Evolutionary conservation across 2,329 filamentous ascomycete genomes (phyloP), one percentile per base, ranked within the genome.

Genomic region (Claviceps purpurea): DNA sequence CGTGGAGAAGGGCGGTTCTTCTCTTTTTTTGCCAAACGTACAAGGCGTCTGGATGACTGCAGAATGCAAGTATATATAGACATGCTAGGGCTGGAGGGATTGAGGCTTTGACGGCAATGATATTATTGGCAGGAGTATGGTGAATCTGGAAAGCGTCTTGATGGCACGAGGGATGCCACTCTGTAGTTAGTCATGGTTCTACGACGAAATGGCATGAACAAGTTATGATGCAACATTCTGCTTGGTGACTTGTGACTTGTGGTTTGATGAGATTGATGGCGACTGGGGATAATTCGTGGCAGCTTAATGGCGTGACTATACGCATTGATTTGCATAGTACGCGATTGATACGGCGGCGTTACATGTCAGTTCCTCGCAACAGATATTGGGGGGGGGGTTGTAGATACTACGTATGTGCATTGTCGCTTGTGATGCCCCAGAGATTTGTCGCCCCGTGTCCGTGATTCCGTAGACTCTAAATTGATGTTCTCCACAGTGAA

Each of bases 131-230:
- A 52, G 54, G 52, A 54, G 56, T 51, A 54, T 50, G 45, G 59
- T 50, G 57, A 56, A 59, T 60, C 55, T 61, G 52, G 56, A 52
- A 50, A 52, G 54, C 54, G 51, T 54, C 56, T 47, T 42, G 55
- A 54, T 26, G 50, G 47, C 51, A 55, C 49, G 53, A 55, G 55
- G 26, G 52, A 59, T 56, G 56, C 57, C 53, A 52, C 58, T 59
- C 49, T 59, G 57, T 58, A 54, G 56, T 55, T 61, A 56, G 62
- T 60, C 60, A 64, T 60, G 59, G 56, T 62, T 52, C 43, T 52
- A 64, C 57, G 62, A 64, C 43, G 59, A 62, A 61, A 62, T 60
- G 59, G 55, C 55, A 60, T 57, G 58, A 62, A 61, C 54, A 60
- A 54, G 52, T 53, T 59, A 63, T 57, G 61, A 62, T 48, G 34